A percentile compares a stretch with the other conserved stretches of the same genome.
Conservation (phyloP, 306 rosid species). For the Vigna trinervia region DNA sequence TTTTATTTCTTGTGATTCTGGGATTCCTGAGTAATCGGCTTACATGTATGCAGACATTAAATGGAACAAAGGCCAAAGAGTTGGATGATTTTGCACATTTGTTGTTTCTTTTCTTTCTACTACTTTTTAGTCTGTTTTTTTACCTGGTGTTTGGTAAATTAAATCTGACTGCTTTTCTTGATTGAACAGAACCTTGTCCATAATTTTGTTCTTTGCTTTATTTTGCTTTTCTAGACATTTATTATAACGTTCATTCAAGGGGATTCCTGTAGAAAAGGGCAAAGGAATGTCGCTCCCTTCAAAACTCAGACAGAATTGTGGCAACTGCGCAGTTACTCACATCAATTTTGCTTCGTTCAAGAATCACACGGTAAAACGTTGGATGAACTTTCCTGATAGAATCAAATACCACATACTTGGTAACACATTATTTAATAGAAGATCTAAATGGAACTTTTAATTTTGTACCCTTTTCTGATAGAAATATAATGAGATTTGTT, state of each 20-base stretch:
- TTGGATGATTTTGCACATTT: conserved; percentile 29
- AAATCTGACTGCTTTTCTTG: conserved; percentile 23
- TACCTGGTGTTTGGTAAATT: conserved; percentile 24
- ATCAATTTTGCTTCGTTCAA: conserved; percentile 23
- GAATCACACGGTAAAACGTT: background rate
- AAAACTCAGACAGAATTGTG: background rate
- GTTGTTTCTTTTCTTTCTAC: conserved; percentile 2
- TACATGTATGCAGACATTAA: conserved; percentile 27
- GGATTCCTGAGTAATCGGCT: conserved; percentile 42
- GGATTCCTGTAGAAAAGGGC: conserved; percentile 14
- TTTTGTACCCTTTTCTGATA: background rate
- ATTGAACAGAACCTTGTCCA: conserved; percentile 37
- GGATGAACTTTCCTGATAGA: background rate
- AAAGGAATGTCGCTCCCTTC: conserved; percentile 8
- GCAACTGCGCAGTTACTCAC: background rate
- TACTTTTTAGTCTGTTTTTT: conserved; percentile 7
- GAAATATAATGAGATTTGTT: conserved; percentile 3
- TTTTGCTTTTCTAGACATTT: conserved; percentile 1
- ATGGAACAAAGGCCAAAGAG: conserved; percentile 33
- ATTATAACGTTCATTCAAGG: background rate
- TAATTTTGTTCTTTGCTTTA: conserved; percentile 1
- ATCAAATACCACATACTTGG: background rate
- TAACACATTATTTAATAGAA: background rate
- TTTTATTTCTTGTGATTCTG: background rate
- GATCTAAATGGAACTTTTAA: background rate